phyloP scores from a whole-genome alignment of 2,329 filamentous ascomycete species.

The Aspergillus tamarii region DNA sequence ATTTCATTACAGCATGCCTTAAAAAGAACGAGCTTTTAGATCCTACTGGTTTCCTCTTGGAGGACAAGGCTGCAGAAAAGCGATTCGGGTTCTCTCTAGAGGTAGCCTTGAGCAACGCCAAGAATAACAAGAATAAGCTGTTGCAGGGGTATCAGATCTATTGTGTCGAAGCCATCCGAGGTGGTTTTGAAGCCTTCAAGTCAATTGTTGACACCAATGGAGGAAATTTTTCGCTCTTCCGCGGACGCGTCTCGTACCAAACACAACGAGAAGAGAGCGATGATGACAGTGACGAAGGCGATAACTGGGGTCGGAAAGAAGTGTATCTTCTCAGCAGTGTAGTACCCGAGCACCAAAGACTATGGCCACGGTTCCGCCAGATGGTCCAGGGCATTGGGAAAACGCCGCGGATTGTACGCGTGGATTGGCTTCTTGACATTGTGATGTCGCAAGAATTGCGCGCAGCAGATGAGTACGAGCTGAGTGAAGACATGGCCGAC shows the following conservation, averaged over 20 bases:
- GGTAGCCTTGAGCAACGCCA: conserved; percentile 70
- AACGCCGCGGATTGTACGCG: conserved; percentile 76
- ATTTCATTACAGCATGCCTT: conserved; percentile 78
- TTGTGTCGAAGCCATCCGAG: conserved; percentile 77
- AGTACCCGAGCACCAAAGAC: conserved; percentile 66
- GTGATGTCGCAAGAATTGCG: conserved; percentile 83
- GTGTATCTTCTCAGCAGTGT: conserved; percentile 81
- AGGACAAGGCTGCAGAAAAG: conserved; percentile 73
- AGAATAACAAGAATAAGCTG: conserved; percentile 74
- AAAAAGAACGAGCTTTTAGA: conserved; percentile 67
- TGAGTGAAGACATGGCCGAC: conserved; percentile 37
- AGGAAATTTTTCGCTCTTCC: conserved; percentile 77
- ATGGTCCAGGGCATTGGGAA: conserved; percentile 79
- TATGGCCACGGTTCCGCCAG: conserved; percentile 80
- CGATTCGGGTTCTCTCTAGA: conserved; percentile 70
- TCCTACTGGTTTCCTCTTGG: conserved; percentile 67
- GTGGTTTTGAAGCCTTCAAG: conserved; percentile 82
- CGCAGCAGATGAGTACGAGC: conserved; percentile 65
- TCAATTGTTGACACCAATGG: conserved; percentile 88
- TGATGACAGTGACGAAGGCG: conserved; percentile 58
- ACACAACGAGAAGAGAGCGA: conserved; percentile 56
- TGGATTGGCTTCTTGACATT: conserved; percentile 88
- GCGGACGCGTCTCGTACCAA: conserved; percentile 70
- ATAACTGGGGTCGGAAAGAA: conserved; percentile 65
- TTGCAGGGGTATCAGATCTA: conserved; percentile 78